A percentile compares a stretch with the other conserved stretches of the same genome.
These are phyloP conservation scores for Eucalyptus grandis DNA, from an alignment of 345 rosid genomes.

Conservation along the genomic window DNA sequence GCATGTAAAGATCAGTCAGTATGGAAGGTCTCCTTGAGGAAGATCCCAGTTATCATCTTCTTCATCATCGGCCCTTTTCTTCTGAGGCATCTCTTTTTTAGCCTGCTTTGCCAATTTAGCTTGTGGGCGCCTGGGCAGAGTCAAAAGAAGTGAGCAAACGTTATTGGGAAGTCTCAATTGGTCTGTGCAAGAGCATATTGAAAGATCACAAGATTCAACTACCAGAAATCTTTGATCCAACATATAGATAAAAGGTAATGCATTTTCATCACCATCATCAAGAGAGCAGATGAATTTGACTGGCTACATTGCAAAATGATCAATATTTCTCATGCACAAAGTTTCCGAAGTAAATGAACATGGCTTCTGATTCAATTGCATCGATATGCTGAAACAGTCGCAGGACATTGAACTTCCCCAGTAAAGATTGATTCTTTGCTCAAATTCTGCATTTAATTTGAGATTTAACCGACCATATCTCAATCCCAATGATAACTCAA, in stretches of 20 bases:
- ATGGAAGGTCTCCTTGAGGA: slow-evolving; percentile 26
- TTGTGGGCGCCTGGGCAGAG: slow-evolving; percentile 6
- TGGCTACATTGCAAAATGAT: neutral
- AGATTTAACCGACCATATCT: neutral
- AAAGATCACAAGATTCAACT: neutral
- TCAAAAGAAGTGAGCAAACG: neutral
- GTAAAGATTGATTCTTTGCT: neutral
- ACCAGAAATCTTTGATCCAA: neutral
- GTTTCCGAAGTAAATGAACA: neutral
- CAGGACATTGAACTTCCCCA: neutral
- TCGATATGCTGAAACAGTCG: neutral
- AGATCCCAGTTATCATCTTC: slow-evolving; percentile 34
- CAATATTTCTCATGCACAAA: neutral
- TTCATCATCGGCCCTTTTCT: neutral
- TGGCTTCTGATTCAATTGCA: neutral
- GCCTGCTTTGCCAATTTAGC: neutral
- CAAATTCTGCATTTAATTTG: neutral
- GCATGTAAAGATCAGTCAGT: neutral
- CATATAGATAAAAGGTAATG: neutral
- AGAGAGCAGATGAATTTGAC: neutral
- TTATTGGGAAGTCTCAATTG: neutral
- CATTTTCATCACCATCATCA: neutral
- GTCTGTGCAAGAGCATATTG: neutral
- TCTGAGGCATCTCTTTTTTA: neutral
- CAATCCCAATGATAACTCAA: neutral